phyloP scores from a whole-genome alignment of 2,329 filamentous ascomycete genomes.

The Sporothrix schenckii region DNA sequence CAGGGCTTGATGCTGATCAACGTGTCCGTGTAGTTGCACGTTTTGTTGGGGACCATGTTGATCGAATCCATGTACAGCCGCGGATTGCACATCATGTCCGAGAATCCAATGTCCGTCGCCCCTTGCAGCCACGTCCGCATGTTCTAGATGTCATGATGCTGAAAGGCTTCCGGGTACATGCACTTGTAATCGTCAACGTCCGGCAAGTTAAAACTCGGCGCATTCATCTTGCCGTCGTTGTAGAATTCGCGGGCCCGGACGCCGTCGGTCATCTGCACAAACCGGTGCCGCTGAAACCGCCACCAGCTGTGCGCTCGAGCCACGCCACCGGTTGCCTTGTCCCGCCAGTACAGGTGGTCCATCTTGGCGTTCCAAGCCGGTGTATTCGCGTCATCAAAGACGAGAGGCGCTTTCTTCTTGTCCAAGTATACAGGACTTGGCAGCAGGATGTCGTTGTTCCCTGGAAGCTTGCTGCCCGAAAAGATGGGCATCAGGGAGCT shows the following conservation, averaged over 20 bases:
- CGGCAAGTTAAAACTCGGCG: constrained; percentile 55
- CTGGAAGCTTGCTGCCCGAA: constrained; percentile 60
- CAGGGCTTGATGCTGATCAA: background rate
- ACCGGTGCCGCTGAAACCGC: constrained; percentile 69
- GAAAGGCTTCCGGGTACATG: constrained; percentile 48
- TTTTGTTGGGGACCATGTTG: background rate
- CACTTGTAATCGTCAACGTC: background rate
- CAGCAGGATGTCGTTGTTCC: constrained; percentile 64
- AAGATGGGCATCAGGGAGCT: constrained; percentile 60
- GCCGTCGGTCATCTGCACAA: constrained; percentile 68
- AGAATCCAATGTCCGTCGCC: constrained; percentile 52
- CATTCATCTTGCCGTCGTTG: constrained; percentile 41
- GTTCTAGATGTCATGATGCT: constrained; percentile 40
- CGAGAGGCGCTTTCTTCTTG: constrained; percentile 42
- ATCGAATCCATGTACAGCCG: background rate
- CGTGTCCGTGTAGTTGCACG: background rate
- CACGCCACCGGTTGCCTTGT: constrained; percentile 63
- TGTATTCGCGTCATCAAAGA: constrained; percentile 55
- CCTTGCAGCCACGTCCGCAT: constrained; percentile 48
- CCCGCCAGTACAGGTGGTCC: constrained; percentile 64
- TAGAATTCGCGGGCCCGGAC: constrained; percentile 58
- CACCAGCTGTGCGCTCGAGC: constrained; percentile 61
- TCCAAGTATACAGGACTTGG: constrained; percentile 64
- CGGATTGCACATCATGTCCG: constrained; percentile 45
- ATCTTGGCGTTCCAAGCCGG: constrained; percentile 59